Conservation (phyloP, 192 early-diverging fungal genomes). For the Rhizophagus sp. region DNA sequence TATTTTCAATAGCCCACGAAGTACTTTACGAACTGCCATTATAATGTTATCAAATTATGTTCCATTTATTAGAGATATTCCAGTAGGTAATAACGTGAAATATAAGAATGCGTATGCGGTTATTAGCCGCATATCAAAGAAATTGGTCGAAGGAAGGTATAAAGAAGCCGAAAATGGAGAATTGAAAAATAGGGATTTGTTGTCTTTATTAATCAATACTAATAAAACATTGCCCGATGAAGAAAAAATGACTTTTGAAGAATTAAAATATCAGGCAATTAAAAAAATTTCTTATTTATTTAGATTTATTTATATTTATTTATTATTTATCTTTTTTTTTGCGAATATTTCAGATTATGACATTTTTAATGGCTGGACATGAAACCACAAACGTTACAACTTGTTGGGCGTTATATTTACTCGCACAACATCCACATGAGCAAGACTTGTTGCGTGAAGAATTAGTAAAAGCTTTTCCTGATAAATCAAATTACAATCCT, state of each 20-base stretch:
- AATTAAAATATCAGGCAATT: constrained; percentile 45
- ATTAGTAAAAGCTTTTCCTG: constrained; percentile 41
- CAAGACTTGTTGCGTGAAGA: constrained; percentile 51
- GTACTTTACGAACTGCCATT: constrained; percentile 26
- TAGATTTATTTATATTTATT: too few relatives aligned
- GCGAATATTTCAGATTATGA: not conserved
- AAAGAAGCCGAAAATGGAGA: constrained; percentile 24
- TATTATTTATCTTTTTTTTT: not conserved
- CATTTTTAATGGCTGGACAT: constrained; percentile 47
- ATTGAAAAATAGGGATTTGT: constrained; percentile 41
- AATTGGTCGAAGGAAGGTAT: constrained; percentile 40
- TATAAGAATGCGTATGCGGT: constrained; percentile 21
- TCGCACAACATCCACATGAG: constrained; percentile 45
- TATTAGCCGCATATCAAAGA: constrained; percentile 36
- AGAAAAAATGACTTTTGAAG: constrained; percentile 42
- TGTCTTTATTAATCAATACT: constrained; percentile 44
- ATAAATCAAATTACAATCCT: constrained; percentile 42
- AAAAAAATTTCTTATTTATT: not conserved
- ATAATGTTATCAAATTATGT: constrained; percentile 33
- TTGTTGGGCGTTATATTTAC: constrained; percentile 54
- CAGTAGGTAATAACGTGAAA: not conserved
- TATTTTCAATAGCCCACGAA: constrained; percentile 24
- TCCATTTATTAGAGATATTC: constrained; percentile 31
- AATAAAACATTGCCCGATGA: constrained; percentile 42
- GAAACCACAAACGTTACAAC: constrained; percentile 53